A percentile compares a stretch with the other conserved stretches of the same genome.
These are phyloP conservation scores for Ceratocystis variospora DNA, from an alignment of 2,329 filamentous ascomycete species.

Conservation along the genomic window DNA sequence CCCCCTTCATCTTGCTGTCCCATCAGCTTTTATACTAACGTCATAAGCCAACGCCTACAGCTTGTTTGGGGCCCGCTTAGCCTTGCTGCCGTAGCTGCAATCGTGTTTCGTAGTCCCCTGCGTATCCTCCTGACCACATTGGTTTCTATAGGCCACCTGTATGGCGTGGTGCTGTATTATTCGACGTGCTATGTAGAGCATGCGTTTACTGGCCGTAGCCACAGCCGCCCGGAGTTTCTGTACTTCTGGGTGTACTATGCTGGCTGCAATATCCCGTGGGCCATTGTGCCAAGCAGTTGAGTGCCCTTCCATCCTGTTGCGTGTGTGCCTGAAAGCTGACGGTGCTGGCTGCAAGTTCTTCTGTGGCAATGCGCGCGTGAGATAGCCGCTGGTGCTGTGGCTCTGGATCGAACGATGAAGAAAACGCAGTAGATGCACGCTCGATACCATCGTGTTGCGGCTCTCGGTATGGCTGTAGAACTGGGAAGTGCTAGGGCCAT, in stretches of 20 bases:
- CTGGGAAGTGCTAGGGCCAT: background rate
- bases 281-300: conserved; percentile 11
- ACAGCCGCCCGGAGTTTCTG: conserved; percentile 44
- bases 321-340: conserved; percentile 31
- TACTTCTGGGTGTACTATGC: conserved; percentile 54
- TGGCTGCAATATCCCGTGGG: conserved; percentile 47
- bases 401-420: background rate
- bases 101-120: conserved; percentile 30
- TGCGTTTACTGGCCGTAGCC: conserved; percentile 32
- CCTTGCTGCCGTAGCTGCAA: conserved; percentile 34
- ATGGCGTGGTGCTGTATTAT: conserved; percentile 50
- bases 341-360: conserved; percentile 31
- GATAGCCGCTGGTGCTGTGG: background rate
- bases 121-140: conserved; percentile 40
- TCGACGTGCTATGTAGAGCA: conserved; percentile 41
- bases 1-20: background rate
- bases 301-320: background rate
- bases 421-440: background rate
- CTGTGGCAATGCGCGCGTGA: background rate
- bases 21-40: background rate
- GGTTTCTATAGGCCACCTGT: conserved; percentile 42
- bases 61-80: conserved; percentile 47
- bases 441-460: background rate
- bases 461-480: background rate
- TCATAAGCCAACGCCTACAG: conserved; percentile 23